A percentile compares a stretch with the other conserved stretches of the same genome.
phyloP scores from a whole-genome alignment of 225 moss, liverwort and hornwort genomes.

The Pleurozium schreberi region DNA sequence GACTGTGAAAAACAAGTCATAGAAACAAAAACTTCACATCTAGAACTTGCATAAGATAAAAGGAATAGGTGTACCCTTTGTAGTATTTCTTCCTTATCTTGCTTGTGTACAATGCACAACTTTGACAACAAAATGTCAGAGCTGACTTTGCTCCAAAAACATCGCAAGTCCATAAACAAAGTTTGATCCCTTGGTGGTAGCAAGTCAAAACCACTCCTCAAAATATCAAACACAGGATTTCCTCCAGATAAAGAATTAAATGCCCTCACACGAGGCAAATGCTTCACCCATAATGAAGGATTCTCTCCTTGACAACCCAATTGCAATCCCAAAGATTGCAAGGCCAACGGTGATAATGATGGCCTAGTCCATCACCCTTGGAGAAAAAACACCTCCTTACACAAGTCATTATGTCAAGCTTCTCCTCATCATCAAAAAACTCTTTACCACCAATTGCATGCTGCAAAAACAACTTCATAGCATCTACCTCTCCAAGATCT shows the following conservation, averaged over 20 bases:
- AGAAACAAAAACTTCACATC: not conserved
- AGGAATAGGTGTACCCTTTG: accelerated
- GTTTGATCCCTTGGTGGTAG: not conserved
- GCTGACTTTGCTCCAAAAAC: not conserved
- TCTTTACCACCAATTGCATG: accelerated
- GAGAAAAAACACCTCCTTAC: not conserved
- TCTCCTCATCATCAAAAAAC: too few species aligned
- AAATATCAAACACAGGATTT: not conserved
- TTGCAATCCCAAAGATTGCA: not conserved
- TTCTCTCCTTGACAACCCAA: not conserved
- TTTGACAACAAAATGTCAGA: too few species aligned
- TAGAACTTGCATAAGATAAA: not conserved
- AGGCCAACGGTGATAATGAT: not conserved
- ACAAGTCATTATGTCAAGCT: not conserved
- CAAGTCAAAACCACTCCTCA: not conserved
- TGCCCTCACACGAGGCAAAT: not conserved
- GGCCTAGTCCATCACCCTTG: not conserved
- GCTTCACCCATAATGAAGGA: not conserved
- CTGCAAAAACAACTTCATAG: not conserved
- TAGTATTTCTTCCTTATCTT: accelerated
- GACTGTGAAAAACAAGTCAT: not conserved
- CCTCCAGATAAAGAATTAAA: accelerated
- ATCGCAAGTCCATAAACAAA: not conserved
- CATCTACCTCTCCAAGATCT: not conserved
- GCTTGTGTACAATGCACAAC: accelerated